Percentiles rank a stretch among this genome's conserved stretches.
phyloP scores from a whole-genome alignment of 495 filamentous ascomycete genomes.

The Neurospora sp. region DNA sequence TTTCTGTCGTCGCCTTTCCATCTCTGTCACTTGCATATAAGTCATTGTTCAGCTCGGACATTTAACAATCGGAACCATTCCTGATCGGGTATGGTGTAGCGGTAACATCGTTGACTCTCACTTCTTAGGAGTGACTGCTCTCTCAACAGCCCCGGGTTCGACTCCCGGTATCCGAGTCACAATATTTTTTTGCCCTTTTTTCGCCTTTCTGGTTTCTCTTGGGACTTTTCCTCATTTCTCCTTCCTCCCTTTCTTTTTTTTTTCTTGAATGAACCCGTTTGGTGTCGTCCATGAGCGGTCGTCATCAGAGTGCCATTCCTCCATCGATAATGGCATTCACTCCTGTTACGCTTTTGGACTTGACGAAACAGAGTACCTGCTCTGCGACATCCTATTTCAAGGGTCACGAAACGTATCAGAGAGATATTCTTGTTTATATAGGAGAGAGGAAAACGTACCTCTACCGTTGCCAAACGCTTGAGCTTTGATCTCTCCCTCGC shows the following conservation, averaged over 20 bases:
- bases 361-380: slow-evolving; percentile 34
- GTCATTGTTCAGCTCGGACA: not conserved
- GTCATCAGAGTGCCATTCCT: slow-evolving; percentile 19
- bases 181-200: not conserved
- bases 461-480: slow-evolving; percentile 40
- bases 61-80: not conserved
- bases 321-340: slow-evolving; percentile 35
- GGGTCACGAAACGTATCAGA: not conserved
- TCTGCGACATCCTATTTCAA: slow-evolving; percentile 32
- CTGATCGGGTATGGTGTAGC: not conserved
- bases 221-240: not conserved
- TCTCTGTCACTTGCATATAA: not conserved
- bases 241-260: not conserved
- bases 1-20: too few relatives aligned
- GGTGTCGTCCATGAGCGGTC: not conserved
- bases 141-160: not conserved
- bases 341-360: slow-evolving; percentile 31
- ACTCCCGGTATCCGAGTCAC: not conserved
- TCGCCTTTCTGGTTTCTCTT: not conserved
- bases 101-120: not conserved
- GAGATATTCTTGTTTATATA: not conserved
- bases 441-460: slow-evolving; percentile 21
- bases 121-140: not conserved
- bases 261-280: too few relatives aligned
- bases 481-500: slow-evolving; percentile 37